phyloP scores from a whole-genome alignment of 2,329 filamentous ascomycete species.

The Xylariaceae sp. region DNA sequence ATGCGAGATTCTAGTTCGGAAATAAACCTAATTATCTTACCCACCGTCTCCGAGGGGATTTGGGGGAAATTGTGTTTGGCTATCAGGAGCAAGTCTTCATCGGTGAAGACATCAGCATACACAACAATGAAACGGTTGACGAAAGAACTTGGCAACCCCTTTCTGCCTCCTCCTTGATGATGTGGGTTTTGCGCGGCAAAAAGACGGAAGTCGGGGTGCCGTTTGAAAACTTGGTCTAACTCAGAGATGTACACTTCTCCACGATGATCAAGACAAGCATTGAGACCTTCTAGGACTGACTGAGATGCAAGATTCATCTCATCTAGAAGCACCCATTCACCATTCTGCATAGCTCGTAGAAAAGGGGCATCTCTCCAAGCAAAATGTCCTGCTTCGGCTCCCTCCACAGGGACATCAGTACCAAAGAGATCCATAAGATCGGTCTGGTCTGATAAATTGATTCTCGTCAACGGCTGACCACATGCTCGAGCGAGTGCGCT shows the following conservation, averaged over 20 bases:
- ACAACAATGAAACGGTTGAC: constrained; percentile 98
- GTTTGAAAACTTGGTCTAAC: constrained; percentile 86
- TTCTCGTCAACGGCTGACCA: constrained; percentile 79
- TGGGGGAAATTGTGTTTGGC: constrained; percentile 71
- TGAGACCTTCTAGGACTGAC: constrained; percentile 91
- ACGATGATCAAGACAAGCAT: constrained; percentile 93
- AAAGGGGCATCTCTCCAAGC: constrained; percentile 96
- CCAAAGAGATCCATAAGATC: constrained; percentile 97
- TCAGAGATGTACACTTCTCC: constrained; percentile 95
- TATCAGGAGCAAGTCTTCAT: constrained; percentile 77
- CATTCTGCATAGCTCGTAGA: constrained; percentile 90
- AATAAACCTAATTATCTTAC: constrained; percentile 74
- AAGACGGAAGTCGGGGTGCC: constrained; percentile 84
- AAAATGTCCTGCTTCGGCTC: constrained; percentile 85
- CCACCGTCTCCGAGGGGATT: constrained; percentile 56
- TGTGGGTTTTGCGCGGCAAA: constrained; percentile 98
- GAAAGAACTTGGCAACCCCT: constrained; percentile 90
- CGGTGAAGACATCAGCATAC: constrained; percentile 85
- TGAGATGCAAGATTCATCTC: constrained; percentile 99
- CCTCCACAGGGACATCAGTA: constrained; percentile 91
- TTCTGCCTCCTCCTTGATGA: constrained; percentile 91
- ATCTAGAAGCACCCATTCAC: constrained; percentile 93
- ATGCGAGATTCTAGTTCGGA: constrained; percentile 72
- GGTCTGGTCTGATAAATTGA: constrained; percentile 97
- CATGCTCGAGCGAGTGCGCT: constrained; percentile 76